These are phyloP conservation scores for Ogataea henricii DNA, from an alignment of 805 yeast species.

Conservation along the genomic window DNA sequence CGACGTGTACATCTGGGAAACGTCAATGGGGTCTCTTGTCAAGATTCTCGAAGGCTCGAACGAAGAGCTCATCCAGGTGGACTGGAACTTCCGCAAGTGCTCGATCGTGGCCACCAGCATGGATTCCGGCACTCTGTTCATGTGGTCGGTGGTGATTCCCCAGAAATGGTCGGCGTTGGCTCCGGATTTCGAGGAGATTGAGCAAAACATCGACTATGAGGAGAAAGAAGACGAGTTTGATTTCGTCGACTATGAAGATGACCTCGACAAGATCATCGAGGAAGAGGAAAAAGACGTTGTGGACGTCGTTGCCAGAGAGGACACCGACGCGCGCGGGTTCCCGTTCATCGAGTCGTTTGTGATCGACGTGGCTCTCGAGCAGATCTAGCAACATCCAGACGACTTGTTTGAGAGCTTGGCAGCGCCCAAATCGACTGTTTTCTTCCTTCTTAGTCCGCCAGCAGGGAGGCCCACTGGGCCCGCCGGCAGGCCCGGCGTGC, in stretches of 20 bases:
- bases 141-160: conserved; percentile 81
- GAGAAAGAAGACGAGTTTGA: conserved; percentile 94
- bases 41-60: conserved; percentile 89
- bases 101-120: conserved; percentile 80
- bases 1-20: conserved; percentile 91
- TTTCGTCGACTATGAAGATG: conserved; percentile 65
- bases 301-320: conserved; percentile 68
- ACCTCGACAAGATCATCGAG: conserved; percentile 59
- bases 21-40: conserved; percentile 81
- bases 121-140: conserved; percentile 78
- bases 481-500: neutral
- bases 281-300: conserved; percentile 62
- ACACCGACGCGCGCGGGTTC: conserved; percentile 72
- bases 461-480: neutral
- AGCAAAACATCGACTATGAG: conserved; percentile 83
- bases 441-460: neutral
- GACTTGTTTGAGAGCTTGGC: neutral
- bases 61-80: conserved; percentile 83
- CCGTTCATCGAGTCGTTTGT: conserved; percentile 56
- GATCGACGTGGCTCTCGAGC: conserved; percentile 39
- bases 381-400: conserved; percentile 5
- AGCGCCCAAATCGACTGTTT: conserved; percentile 1
- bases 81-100: conserved; percentile 80
- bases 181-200: conserved; percentile 93
- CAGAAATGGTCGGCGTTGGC: conserved; percentile 97